These are phyloP conservation scores for Gaultheria prostrata DNA, from an alignment of 148 eudicot genomes.

Conservation along the genomic window DNA sequence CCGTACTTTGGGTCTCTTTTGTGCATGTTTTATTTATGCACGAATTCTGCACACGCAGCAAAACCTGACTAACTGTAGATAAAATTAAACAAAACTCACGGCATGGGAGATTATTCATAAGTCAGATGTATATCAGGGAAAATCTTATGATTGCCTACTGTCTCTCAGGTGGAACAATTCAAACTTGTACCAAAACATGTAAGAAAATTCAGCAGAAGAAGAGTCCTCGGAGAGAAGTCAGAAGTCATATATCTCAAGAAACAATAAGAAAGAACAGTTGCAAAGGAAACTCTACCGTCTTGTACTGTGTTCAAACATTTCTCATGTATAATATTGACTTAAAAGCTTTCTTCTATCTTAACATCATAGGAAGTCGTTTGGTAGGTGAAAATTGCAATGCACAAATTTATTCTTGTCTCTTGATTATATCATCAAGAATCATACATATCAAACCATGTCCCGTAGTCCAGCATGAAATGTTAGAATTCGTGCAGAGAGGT, in stretches of 20 bases:
- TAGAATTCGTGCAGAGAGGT: background rate
- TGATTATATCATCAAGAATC: background rate
- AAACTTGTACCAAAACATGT: background rate
- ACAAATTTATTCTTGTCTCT: background rate
- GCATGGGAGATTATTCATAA: background rate
- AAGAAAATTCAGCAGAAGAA: background rate
- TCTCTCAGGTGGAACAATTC: constrained; percentile 3
- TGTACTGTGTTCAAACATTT: background rate
- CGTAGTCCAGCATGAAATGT: no score
- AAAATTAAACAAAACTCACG: background rate
- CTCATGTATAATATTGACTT: background rate
- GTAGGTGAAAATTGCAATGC: background rate
- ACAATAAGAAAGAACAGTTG: background rate
- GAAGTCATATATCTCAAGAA: background rate
- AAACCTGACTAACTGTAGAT: background rate
- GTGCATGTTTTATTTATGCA: background rate
- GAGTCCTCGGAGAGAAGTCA: background rate
- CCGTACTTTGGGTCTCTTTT: background rate
- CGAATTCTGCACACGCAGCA: background rate
- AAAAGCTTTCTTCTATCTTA: background rate
- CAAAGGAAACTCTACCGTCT: background rate
- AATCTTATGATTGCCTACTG: background rate
- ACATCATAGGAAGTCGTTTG: background rate
- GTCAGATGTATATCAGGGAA: background rate
- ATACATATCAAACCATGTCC: background rate